Percentiles rank a stretch among this genome's conserved stretches.
phyloP scores from a whole-genome alignment of 148 eudicot genomes.

The Chenopodium quinoa region DNA sequence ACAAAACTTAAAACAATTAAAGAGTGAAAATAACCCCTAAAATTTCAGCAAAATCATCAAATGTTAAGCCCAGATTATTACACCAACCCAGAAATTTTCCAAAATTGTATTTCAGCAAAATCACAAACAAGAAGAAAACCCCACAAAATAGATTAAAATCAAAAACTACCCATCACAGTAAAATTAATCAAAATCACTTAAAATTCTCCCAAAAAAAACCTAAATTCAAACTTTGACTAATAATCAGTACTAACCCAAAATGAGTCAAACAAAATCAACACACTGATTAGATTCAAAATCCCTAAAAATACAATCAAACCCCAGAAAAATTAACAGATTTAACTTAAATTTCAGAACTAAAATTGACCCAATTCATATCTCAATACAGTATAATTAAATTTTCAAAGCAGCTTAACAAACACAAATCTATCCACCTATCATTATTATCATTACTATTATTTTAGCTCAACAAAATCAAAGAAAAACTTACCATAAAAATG shows the following conservation, averaged over 20 bases:
- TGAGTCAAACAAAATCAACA: constrained; percentile 26
- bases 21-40: background rate
- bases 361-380: constrained; percentile 9
- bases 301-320: background rate
- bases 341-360: constrained; percentile 5
- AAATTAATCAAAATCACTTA: background rate
- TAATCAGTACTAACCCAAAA: background rate
- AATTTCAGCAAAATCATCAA: constrained; percentile 12
- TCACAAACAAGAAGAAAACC: background rate
- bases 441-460: background rate
- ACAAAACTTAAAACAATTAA: background rate
- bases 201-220: constrained; percentile 6
- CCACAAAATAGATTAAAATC: background rate
- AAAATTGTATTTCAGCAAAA: constrained; percentile 1
- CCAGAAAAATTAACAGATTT: constrained; percentile 19
- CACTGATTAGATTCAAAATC: constrained; percentile 11
- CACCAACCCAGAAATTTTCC: background rate
- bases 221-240: constrained; percentile 17
- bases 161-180: constrained; percentile 7
- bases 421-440: constrained; percentile 3
- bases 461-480: constrained; percentile 17
- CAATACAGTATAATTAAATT: background rate
- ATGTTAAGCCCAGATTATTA: background rate
- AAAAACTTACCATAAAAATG: background rate
- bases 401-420: constrained; percentile 16